A percentile compares a stretch with the other conserved stretches of the same genome.
Conservation (phyloP, 768 basidiomycete genomes). For the Favolaschia claudopus region DNA sequence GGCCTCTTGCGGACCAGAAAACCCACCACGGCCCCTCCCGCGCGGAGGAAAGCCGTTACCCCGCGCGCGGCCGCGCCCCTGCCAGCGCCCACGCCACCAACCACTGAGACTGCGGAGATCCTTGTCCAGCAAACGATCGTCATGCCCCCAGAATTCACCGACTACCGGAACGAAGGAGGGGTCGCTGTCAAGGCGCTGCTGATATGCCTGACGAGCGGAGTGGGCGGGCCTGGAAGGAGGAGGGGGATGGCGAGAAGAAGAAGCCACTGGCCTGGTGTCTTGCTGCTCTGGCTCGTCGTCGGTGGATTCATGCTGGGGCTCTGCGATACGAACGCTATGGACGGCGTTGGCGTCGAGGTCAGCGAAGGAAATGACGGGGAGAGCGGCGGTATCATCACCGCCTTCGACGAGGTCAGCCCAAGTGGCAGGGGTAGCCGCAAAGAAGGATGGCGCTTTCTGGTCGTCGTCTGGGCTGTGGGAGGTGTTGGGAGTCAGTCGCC, state of each 20-base stretch:
- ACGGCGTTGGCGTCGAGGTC: slow-evolving; percentile 59
- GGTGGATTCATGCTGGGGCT: not conserved
- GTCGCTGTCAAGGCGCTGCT: slow-evolving; percentile 80
- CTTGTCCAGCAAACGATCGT: slow-evolving; percentile 88
- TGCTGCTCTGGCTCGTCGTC: slow-evolving; percentile 30
- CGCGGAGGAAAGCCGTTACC: slow-evolving; percentile 55
- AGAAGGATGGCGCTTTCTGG: slow-evolving; percentile 53
- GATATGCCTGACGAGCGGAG: slow-evolving; percentile 85
- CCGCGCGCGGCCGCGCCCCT: slow-evolving; percentile 71
- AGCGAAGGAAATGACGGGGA: slow-evolving; percentile 85
- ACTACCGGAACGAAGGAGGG: slow-evolving; percentile 91
- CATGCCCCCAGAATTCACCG: slow-evolving; percentile 95
- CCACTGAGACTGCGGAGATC: slow-evolving; percentile 82
- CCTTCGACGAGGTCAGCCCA: slow-evolving; percentile 91
- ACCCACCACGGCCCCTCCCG: slow-evolving; percentile 67
- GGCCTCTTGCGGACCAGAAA: slow-evolving; percentile 29
- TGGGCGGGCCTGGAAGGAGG: slow-evolving; percentile 50
- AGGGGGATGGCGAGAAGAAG: slow-evolving; percentile 43
- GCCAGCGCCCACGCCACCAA: slow-evolving; percentile 88
- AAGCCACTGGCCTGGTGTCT: slow-evolving; percentile 43
- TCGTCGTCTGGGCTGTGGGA: slow-evolving; percentile 70
- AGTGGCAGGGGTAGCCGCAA: slow-evolving; percentile 54
- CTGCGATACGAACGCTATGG: slow-evolving; percentile 24
- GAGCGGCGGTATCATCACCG: slow-evolving; percentile 66
- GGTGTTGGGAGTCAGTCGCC: slow-evolving; percentile 70